A percentile compares a stretch with the other conserved stretches of the same genome.
Evolutionary conservation across 73 alveolate species (phyloP).

Genomic region (Paramecium tetraurelia): DNA sequence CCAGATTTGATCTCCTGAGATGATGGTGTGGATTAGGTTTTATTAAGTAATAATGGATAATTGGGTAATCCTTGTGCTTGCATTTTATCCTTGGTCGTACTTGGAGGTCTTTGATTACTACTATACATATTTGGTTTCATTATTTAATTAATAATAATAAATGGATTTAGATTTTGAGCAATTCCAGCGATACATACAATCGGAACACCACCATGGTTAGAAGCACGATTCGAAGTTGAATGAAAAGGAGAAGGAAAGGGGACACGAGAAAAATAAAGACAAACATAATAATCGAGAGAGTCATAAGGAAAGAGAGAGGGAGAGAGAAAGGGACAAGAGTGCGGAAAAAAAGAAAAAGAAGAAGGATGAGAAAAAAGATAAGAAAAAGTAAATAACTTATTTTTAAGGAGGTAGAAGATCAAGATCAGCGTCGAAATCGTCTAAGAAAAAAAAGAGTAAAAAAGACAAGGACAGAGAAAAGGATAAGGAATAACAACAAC

Average conservation of each 20-base stretch:
- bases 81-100: not conserved
- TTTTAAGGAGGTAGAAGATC: not conserved
- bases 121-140: not conserved
- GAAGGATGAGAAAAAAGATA: constrained; percentile 2
- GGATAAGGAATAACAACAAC: not conserved
- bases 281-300: not conserved
- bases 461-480: not conserved
- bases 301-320: not conserved
- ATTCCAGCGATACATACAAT: not conserved
- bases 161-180: constrained; percentile 30
- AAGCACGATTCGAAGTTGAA: not conserved
- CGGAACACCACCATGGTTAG: not conserved
- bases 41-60: not conserved
- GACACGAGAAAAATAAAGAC: not conserved
- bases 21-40: not conserved
- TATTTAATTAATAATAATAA: not conserved
- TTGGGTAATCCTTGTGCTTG: not conserved
- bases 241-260: not conserved
- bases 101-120: not conserved
- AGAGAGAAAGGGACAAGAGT: not conserved
- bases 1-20: not conserved
- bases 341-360: not conserved
- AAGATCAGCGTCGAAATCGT: not conserved
- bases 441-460: constrained; percentile 8
- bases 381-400: not conserved